Percentiles rank a stretch among this genome's conserved stretches.
phyloP scores from a whole-genome alignment of 768 basidiomycete species.

The Galerina marginata region DNA sequence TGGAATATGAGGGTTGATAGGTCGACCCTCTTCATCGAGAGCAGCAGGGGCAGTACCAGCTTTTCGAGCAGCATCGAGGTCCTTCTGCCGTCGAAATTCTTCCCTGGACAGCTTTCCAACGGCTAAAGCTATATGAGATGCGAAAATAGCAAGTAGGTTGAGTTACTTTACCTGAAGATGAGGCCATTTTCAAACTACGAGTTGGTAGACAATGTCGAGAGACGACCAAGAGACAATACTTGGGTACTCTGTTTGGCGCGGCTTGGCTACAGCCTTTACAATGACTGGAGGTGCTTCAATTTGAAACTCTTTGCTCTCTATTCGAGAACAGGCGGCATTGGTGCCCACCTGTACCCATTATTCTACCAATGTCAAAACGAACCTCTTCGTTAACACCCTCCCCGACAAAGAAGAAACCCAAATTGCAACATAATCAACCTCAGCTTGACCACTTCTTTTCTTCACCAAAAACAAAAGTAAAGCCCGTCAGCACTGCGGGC shows the following conservation, averaged over 20 bases:
- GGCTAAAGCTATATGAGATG: conserved; percentile 36
- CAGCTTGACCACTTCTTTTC: conserved; percentile 33
- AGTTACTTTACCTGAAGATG: conserved; percentile 42
- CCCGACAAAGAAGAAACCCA: conserved; percentile 24
- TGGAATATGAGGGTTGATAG: conserved; percentile 99
- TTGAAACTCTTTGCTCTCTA: not conserved
- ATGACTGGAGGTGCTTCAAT: not conserved
- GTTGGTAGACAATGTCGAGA: not conserved
- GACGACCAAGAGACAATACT: not conserved
- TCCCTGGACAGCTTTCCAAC: conserved; percentile 90
- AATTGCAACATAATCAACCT: conserved; percentile 24
- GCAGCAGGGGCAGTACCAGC: conserved; percentile 98
- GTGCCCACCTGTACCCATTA: not conserved
- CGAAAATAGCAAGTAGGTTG: not conserved
- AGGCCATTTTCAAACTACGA: conserved; percentile 37
- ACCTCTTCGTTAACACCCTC: conserved; percentile 10
- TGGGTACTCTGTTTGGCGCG: conserved; percentile 13
- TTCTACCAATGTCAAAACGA: conserved; percentile 27
- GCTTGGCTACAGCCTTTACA: conserved; percentile 10
- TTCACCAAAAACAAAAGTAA: conserved; percentile 22
- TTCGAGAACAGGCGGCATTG: too few species aligned
- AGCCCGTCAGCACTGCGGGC: not conserved
- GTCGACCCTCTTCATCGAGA: conserved; percentile 91
- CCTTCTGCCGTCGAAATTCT: conserved; percentile 94
- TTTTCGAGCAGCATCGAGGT: conserved; percentile 97